A percentile compares a stretch with the other conserved stretches of the same genome.
Evolutionary conservation across 495 filamentous ascomycete genomes (phyloP).

Genomic region (Penicillium bovifimosum): DNA sequence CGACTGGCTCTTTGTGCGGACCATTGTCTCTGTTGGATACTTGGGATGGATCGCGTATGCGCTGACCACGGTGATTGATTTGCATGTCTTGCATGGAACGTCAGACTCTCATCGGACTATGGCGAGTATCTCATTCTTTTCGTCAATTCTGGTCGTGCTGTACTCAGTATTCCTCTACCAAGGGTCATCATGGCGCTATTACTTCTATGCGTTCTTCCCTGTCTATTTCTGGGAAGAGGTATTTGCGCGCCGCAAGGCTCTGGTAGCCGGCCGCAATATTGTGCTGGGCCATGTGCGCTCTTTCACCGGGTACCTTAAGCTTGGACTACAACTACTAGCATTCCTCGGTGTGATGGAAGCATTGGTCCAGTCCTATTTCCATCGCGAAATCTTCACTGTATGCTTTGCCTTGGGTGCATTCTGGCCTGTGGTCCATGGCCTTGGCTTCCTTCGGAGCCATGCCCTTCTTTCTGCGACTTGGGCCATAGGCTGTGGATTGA

Average conservation of each 20-base stretch:
- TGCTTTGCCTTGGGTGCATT: slow-evolving; percentile 69
- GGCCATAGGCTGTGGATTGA: slow-evolving; percentile 67
- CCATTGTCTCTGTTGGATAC: slow-evolving; percentile 90
- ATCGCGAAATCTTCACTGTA: slow-evolving; percentile 78
- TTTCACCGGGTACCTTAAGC: slow-evolving; percentile 45
- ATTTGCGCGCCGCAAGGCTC: slow-evolving; percentile 66
- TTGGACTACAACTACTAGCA: slow-evolving; percentile 52
- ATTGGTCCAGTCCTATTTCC: slow-evolving; percentile 84
- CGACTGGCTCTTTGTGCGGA: slow-evolving; percentile 95
- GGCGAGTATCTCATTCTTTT: slow-evolving; percentile 60
- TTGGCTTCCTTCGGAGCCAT: slow-evolving; percentile 63
- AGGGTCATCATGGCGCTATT: slow-evolving; percentile 77
- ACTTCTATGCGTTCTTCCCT: slow-evolving; percentile 88
- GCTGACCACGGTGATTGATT: slow-evolving; percentile 82
- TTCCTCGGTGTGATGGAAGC: slow-evolving; percentile 76
- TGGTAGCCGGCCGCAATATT: slow-evolving; percentile 60
- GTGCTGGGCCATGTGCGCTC: slow-evolving; percentile 64
- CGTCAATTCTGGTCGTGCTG: slow-evolving; percentile 64
- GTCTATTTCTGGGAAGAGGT: slow-evolving; percentile 97
- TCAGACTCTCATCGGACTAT: slow-evolving; percentile 60
- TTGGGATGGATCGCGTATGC: slow-evolving; percentile 96
- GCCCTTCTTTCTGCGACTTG: slow-evolving; percentile 61
- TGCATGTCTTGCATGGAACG: slow-evolving; percentile 76
- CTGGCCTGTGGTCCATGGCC: slow-evolving; percentile 75
- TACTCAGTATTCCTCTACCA: slow-evolving; percentile 78